These are phyloP conservation scores for Brassica balearica DNA, from an alignment of 441 rosid genomes.

Conservation along the genomic window DNA sequence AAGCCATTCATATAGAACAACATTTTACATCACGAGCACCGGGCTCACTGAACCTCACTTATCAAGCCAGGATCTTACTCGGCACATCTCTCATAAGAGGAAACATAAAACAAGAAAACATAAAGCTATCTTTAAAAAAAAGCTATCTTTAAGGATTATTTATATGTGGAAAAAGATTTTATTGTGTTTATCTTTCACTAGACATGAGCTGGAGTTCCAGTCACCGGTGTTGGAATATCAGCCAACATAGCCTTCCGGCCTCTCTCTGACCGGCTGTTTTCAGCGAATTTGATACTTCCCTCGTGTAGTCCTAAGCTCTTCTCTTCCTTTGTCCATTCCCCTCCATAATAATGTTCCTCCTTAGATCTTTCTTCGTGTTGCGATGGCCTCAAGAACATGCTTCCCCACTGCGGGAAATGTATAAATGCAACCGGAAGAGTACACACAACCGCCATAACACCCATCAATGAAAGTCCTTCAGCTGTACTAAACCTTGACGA, in stretches of 20 bases:
- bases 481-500: slow-evolving; percentile 52
- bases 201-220: not conserved
- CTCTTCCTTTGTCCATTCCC: slow-evolving; percentile 70
- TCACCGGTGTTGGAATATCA: slow-evolving; percentile 45
- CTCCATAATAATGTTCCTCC: slow-evolving; percentile 66
- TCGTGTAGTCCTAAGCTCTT: slow-evolving; percentile 58
- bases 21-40: slow-evolving; percentile 36
- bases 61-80: slow-evolving; percentile 38
- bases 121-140: slow-evolving; percentile 21
- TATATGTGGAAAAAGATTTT: slow-evolving; percentile 15
- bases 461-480: slow-evolving; percentile 60
- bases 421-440: slow-evolving; percentile 60
- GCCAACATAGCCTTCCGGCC: slow-evolving; percentile 36
- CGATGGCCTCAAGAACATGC: slow-evolving; percentile 59
- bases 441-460: slow-evolving; percentile 66
- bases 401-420: slow-evolving; percentile 62
- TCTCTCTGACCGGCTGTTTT: slow-evolving; percentile 51
- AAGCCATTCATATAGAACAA: slow-evolving; percentile 19
- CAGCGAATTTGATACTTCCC: slow-evolving; percentile 69
- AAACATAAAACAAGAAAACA: slow-evolving; percentile 8
- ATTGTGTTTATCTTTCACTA: not conserved
- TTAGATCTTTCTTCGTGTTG: slow-evolving; percentile 49
- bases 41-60: slow-evolving; percentile 29
- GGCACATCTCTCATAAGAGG: slow-evolving; percentile 31
- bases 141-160: slow-evolving; percentile 33